phyloP scores from a whole-genome alignment of 192 early-diverging fungal species.

The Paraglomus occultum region DNA sequence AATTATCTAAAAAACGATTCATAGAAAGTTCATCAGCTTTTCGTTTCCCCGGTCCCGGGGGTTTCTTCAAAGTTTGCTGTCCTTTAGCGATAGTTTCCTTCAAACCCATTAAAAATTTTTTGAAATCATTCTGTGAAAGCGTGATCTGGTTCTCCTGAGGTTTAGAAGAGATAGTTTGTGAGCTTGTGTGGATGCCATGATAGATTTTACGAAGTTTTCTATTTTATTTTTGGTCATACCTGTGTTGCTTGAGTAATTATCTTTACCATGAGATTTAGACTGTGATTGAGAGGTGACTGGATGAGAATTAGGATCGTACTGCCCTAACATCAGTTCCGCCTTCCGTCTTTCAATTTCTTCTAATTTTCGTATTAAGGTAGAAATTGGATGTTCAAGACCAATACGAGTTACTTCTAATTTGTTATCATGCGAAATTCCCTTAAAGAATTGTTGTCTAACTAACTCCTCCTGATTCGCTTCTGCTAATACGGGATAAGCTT shows the following conservation, averaged over 20 bases:
- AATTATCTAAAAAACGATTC: constrained; percentile 15
- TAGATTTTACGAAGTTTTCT: constrained; percentile 6
- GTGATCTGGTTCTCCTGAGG: constrained; percentile 13
- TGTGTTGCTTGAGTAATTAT: no score
- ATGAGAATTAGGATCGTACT: no score
- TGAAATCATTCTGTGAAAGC: constrained; percentile 21
- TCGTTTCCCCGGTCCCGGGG: constrained; percentile 12
- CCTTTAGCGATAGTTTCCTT: constrained; percentile 13
- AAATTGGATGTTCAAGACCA: neutral
- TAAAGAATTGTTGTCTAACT: constrained; percentile 17
- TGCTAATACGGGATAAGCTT: constrained; percentile 1
- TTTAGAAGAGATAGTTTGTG: constrained; percentile 16
- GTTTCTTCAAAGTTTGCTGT: constrained; percentile 6
- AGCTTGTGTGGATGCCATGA: neutral
- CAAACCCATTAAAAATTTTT: constrained; percentile 8
- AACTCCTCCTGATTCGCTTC: constrained; percentile 11
- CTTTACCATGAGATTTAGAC: no score
- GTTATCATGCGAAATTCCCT: neutral
- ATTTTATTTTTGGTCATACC: neutral
- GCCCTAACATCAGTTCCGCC: no score
- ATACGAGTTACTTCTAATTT: no score
- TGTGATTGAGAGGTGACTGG: no score
- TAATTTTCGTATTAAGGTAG: constrained; percentile 8
- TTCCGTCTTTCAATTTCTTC: constrained; percentile 20
- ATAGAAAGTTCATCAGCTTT: constrained; percentile 18